Percentiles rank a stretch among this genome's conserved stretches.
Evolutionary conservation across 768 basidiomycete genomes (phyloP).

Genomic region (Pleurotus sapidus): DNA sequence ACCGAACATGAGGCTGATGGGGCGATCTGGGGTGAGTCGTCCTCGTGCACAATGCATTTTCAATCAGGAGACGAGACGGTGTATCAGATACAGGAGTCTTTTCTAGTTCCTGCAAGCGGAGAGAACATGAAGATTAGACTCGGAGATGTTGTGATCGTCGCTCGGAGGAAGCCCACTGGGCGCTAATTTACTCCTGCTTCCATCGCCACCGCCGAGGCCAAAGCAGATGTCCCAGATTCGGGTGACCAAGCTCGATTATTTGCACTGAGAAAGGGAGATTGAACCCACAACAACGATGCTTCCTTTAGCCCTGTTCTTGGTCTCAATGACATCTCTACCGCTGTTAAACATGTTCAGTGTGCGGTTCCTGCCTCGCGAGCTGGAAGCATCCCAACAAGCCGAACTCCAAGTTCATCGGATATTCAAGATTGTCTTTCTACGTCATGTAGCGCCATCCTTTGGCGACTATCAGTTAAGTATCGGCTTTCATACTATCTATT

Average conservation of each 20-base stretch:
- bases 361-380: slow-evolving; percentile 43
- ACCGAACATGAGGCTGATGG: slow-evolving; percentile 21
- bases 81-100: too few relatives aligned
- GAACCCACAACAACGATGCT: slow-evolving; percentile 38
- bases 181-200: too few relatives aligned
- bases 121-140: too few relatives aligned
- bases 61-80: background rate
- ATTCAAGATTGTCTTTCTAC: slow-evolving; percentile 48
- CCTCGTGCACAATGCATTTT: slow-evolving; percentile 2
- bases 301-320: background rate
- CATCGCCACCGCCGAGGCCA: too few relatives aligned
- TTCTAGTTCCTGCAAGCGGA: too few relatives aligned
- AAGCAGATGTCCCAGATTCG: too few relatives aligned
- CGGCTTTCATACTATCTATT: too few relatives aligned
- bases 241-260: slow-evolving; percentile 41
- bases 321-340: background rate
- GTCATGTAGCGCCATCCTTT: slow-evolving; percentile 40
- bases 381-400: slow-evolving; percentile 57
- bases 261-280: slow-evolving; percentile 29
- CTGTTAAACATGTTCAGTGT: slow-evolving; percentile 34
- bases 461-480: slow-evolving; percentile 41
- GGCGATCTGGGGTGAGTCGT: background rate
- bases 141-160: too few relatives aligned
- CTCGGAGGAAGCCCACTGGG: too few relatives aligned
- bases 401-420: slow-evolving; percentile 46